Conservation (phyloP, 176 grass and related monocot species). For the Carex scoparia region DNA sequence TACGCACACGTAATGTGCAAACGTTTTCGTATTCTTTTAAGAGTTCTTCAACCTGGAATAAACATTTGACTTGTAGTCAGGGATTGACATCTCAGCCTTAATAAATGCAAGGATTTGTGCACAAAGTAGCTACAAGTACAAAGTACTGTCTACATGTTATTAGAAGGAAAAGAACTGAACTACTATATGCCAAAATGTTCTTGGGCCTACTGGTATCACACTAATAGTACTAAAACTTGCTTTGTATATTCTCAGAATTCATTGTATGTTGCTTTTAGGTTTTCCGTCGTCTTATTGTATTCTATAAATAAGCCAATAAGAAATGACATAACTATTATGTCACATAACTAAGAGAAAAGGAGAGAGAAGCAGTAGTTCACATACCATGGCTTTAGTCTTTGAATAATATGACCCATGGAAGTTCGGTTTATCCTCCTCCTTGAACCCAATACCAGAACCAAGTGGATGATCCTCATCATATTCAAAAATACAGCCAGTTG, state of each 20-base stretch:
- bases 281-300: not conserved
- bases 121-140: not conserved
- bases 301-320: not conserved
- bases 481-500: conserved; percentile 70
- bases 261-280: too few relatives aligned
- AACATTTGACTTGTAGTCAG: not conserved
- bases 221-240: not conserved
- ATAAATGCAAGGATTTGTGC: not conserved
- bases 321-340: not conserved
- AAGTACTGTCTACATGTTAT: not conserved
- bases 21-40: conserved; percentile 58
- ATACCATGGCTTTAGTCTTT: conserved; percentile 73
- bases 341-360: not conserved
- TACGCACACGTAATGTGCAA: conserved; percentile 32
- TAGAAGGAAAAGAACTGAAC: not conserved
- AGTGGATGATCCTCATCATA: conserved; percentile 48
- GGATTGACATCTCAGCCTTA: not conserved
- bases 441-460: conserved; percentile 59
- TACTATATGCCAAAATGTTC: not conserved
- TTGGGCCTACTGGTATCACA: not conserved
- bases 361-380: not conserved
- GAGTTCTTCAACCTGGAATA: conserved; percentile 60
- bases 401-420: conserved; percentile 67
- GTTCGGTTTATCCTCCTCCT: conserved; percentile 60
- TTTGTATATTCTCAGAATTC: not conserved